Evolutionary conservation across 2,329 filamentous ascomycete genomes (phyloP).

Genomic region (Monilinia fructigena): DNA sequence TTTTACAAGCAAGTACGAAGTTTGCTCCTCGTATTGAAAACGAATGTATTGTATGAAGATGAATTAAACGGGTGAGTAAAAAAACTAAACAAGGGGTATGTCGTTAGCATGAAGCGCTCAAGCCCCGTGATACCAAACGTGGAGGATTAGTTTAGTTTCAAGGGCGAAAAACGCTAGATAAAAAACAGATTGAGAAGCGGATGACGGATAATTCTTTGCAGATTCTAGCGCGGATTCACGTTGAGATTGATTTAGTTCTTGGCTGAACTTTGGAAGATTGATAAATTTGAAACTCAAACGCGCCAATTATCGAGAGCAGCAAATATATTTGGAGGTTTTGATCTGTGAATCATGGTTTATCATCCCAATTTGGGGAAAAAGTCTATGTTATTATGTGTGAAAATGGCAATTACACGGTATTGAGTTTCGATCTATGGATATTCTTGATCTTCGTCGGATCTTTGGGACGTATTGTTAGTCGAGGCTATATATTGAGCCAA

Average conservation of each 20-base stretch:
- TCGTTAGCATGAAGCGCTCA: constrained; percentile 12
- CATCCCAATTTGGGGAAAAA: background rate
- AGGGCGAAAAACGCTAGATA: background rate
- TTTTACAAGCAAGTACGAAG: background rate
- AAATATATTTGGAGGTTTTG: background rate
- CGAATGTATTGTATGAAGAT: background rate
- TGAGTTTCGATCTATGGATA: background rate
- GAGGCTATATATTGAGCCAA: background rate
- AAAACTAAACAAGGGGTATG: background rate
- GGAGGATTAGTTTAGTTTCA: constrained; percentile 11
- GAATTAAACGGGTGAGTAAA: background rate
- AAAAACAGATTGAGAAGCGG: background rate
- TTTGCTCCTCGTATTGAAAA: constrained; percentile 7
- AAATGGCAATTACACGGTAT: background rate
- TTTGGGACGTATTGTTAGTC: background rate
- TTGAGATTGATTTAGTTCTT: background rate
- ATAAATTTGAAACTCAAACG: background rate
- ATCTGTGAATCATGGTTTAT: background rate
- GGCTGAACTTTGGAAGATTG: background rate
- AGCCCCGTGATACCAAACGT: constrained; percentile 2
- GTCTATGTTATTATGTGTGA: background rate
- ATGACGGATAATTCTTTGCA: background rate
- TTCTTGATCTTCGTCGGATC: background rate
- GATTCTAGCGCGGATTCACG: background rate
- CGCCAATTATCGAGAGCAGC: background rate